Conservation (phyloP, 805 yeast species). For the Isabelozyma gotoi region DNA sequence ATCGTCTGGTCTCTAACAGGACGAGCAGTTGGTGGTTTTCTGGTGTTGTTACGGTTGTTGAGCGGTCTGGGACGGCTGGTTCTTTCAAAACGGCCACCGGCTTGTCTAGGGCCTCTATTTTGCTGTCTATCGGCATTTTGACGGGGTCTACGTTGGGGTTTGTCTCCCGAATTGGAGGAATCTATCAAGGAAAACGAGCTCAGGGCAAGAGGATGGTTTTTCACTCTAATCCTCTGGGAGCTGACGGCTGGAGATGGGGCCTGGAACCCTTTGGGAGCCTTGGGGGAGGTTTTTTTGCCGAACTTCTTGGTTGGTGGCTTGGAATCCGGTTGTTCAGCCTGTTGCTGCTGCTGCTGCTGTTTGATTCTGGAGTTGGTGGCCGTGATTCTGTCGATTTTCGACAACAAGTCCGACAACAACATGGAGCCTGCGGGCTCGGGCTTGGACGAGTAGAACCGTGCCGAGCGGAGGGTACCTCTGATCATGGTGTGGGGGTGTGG, state of each 20-base stretch:
- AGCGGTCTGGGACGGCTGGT: background rate
- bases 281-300: background rate
- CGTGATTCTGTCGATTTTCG: conserved; percentile 34
- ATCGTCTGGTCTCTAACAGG: conserved; percentile 4
- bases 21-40: background rate
- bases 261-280: background rate
- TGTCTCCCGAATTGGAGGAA: background rate
- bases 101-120: background rate
- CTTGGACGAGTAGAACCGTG: conserved; percentile 4
- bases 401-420: conserved; percentile 36
- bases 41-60: background rate
- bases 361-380: conserved; percentile 3
- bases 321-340: background rate
- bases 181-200: background rate
- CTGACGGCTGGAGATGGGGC: background rate
- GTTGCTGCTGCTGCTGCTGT: background rate
- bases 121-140: background rate
- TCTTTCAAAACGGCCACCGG: too few species aligned
- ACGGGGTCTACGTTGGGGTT: background rate
- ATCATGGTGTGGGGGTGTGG: too few species aligned
- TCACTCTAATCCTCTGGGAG: background rate
- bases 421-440: conserved; percentile 8
- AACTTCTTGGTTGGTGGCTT: background rate
- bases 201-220: conserved; percentile 1
- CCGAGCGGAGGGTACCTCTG: background rate